phyloP scores from a whole-genome alignment of 1,284 basidiomycete species.

The Mycosarcoma maydis region DNA sequence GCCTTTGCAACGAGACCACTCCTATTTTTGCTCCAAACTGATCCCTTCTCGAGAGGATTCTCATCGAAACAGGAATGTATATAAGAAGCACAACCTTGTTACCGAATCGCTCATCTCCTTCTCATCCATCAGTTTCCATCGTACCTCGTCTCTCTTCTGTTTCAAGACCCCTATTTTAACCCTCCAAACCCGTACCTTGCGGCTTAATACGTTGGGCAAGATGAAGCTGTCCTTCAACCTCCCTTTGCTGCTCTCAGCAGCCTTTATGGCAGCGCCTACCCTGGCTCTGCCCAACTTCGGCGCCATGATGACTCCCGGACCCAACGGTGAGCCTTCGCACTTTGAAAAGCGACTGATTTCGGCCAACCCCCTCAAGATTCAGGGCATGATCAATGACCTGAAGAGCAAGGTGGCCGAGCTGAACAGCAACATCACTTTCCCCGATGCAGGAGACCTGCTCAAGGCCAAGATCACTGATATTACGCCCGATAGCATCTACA shows the following conservation, averaged over 20 bases:
- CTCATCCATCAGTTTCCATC: too few species aligned
- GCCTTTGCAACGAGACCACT: too few species aligned
- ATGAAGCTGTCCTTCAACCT: too few species aligned
- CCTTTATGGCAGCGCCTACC: constrained; percentile 1
- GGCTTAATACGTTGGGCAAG: too few species aligned
- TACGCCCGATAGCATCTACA: constrained; percentile 20
- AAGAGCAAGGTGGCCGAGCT: constrained; percentile 13
- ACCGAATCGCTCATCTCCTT: too few species aligned
- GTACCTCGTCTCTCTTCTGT: too few species aligned
- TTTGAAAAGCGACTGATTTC: constrained; percentile 21
- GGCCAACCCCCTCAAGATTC: constrained; percentile 5
- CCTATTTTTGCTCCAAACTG: too few species aligned
- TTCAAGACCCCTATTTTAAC: too few species aligned
- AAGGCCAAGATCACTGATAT: constrained; percentile 15
- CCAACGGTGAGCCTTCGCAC: constrained; percentile 18
- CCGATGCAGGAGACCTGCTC: constrained; percentile 1
- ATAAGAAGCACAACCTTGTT: too few species aligned
- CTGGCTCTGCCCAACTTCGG: constrained; percentile 22
- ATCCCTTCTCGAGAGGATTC: too few species aligned
- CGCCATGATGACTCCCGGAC: constrained; percentile 13
- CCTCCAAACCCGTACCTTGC: too few species aligned
- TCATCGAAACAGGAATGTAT: too few species aligned
- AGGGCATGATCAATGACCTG: constrained; percentile 4
- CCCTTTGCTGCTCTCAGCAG: constrained; percentile 6
- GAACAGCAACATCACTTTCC: background rate